Percentiles rank a stretch among this genome's conserved stretches.
Evolutionary conservation across 164 flowering plant genomes (phyloP).

Genomic region (Magnolia changhungtana): DNA sequence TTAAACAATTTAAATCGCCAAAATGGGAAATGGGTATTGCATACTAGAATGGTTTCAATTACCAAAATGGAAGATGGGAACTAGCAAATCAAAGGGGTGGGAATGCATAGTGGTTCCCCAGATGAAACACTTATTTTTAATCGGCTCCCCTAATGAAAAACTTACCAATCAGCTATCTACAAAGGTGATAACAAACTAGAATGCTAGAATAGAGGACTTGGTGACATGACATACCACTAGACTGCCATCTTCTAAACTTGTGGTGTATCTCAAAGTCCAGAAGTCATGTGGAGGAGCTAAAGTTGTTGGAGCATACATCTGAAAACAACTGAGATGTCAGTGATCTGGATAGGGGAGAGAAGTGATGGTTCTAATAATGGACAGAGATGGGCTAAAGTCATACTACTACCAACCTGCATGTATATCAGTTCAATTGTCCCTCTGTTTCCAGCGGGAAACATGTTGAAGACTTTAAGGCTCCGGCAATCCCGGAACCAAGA

Average conservation of each 20-base stretch:
- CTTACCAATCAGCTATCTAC: background rate
- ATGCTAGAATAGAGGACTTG: background rate
- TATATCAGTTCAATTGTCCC: conserved; percentile 91
- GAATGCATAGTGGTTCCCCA: too few species aligned
- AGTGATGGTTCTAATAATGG: background rate
- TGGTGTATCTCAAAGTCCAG: too few species aligned
- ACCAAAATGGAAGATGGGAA: too few species aligned
- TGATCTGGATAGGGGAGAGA: too few species aligned
- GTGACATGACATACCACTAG: conserved; percentile 61
- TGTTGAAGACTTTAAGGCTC: conserved; percentile 78
- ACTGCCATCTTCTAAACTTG: conserved; percentile 89
- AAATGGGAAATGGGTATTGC: background rate
- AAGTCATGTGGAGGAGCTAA: too few species aligned
- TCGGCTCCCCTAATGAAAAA: too few species aligned
- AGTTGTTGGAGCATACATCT: too few species aligned
- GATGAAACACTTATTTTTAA: too few species aligned
- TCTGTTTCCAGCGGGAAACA: conserved; percentile 85
- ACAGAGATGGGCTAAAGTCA: background rate
- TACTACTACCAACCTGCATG: conserved; percentile 49
- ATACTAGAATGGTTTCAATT: too few species aligned
- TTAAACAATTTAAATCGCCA: background rate
- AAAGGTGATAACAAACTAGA: background rate
- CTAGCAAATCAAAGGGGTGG: too few species aligned
- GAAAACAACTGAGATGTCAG: too few species aligned
- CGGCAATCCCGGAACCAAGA: conserved; percentile 97